These are phyloP conservation scores for Lablab purpureus DNA, from an alignment of 306 rosid genomes.

Conservation along the genomic window DNA sequence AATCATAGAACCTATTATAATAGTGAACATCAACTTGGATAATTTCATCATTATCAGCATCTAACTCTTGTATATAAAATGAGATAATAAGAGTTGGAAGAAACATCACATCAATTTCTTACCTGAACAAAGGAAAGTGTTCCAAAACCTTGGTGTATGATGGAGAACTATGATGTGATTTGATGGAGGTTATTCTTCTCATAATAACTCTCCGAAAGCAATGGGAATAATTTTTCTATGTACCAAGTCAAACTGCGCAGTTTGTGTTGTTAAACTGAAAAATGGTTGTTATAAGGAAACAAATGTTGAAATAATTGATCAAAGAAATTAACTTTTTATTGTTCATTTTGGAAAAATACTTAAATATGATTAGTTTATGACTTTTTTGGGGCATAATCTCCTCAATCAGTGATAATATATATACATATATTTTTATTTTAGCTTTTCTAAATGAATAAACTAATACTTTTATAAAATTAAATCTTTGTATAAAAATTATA, in stretches of 20 bases:
- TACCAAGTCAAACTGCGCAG: conserved; percentile 51
- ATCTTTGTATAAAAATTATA: too few relatives aligned
- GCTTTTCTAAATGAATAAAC: too few relatives aligned
- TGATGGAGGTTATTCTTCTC: conserved; percentile 33
- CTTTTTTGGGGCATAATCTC: too few relatives aligned
- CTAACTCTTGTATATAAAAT: background rate
- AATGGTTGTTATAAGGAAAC: background rate
- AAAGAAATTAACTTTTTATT: background rate
- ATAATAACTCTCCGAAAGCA: conserved; percentile 28
- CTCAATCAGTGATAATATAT: too few relatives aligned
- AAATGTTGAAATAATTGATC: background rate
- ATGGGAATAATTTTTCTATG: conserved; percentile 35
- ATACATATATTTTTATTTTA: too few relatives aligned
- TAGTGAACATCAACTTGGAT: background rate
- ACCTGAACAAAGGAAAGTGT: conserved; percentile 29
- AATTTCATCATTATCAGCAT: conserved; percentile 1
- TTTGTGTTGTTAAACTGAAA: conserved; percentile 38
- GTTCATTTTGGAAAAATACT: conserved; percentile 5
- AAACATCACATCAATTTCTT: conserved; percentile 30
- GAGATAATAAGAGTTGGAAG: conserved; percentile 23
- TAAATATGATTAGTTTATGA: background rate
- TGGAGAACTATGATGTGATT: conserved; percentile 34
- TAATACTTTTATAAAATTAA: too few relatives aligned
- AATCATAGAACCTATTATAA: background rate
- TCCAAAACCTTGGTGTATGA: conserved; percentile 9